phyloP scores from a whole-genome alignment of 306 rosid species.

The Rubus parviflorus region DNA sequence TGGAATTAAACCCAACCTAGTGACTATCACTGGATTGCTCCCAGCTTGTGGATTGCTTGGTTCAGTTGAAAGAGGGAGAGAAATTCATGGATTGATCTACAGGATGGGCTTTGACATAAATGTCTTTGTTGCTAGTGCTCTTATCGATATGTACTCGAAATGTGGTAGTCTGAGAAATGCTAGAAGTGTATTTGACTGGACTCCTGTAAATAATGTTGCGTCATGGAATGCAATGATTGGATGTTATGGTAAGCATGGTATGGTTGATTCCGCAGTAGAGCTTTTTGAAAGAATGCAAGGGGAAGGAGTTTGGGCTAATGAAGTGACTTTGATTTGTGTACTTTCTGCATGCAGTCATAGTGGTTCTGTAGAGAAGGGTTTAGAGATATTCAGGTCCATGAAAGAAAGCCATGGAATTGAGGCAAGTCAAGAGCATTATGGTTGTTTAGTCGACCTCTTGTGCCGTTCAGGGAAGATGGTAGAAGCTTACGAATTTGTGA shows the following conservation, averaged over 20 bases:
- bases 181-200: slow-evolving; percentile 42
- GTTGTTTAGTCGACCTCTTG: slow-evolving; percentile 59
- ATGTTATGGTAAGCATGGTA: slow-evolving; percentile 69
- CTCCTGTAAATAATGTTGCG: slow-evolving; percentile 39
- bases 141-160: slow-evolving; percentile 67
- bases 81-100: slow-evolving; percentile 56
- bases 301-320: slow-evolving; percentile 50
- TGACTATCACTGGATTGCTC: slow-evolving; percentile 56
- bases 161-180: slow-evolving; percentile 51
- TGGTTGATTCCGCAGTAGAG: slow-evolving; percentile 47
- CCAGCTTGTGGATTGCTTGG: slow-evolving; percentile 57
- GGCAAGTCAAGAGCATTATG: slow-evolving; percentile 50
- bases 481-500: slow-evolving; percentile 60
- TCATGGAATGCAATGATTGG: slow-evolving; percentile 72
- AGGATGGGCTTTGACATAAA: slow-evolving; percentile 49
- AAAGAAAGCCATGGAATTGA: slow-evolving; percentile 43
- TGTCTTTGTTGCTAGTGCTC: slow-evolving; percentile 56
- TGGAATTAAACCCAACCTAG: slow-evolving; percentile 46
- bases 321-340: slow-evolving; percentile 53
- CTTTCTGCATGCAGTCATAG: slow-evolving; percentile 75
- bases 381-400: slow-evolving; percentile 53
- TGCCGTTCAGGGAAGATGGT: slow-evolving; percentile 62
- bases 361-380: slow-evolving; percentile 54
- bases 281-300: slow-evolving; percentile 46
- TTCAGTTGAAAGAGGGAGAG: slow-evolving; percentile 46